These are phyloP conservation scores for Taiozyma sp. DNA, from an alignment of 1,139 yeast species.

Conservation along the genomic window DNA sequence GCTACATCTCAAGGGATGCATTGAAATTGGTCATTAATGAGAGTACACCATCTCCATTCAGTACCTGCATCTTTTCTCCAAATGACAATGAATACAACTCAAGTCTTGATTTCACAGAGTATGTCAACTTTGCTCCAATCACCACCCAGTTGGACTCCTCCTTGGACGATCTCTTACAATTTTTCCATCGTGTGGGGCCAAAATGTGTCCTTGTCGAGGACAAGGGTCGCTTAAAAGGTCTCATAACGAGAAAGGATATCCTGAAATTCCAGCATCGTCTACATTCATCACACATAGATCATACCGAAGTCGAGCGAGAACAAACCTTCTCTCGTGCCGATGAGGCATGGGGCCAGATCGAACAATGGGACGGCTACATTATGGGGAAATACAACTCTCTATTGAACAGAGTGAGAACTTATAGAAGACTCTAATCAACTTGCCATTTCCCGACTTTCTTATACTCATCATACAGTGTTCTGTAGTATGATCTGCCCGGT, in stretches of 20 bases:
- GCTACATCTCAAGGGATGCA: constrained; percentile 18
- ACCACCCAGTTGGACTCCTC: constrained; percentile 50
- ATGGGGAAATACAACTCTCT: not conserved
- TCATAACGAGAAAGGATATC: constrained; percentile 66
- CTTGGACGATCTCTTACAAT: constrained; percentile 57
- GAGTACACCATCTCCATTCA: not conserved
- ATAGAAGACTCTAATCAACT: constrained; percentile 8
- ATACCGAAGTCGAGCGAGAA: constrained; percentile 6
- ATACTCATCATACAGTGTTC: constrained; percentile 64
- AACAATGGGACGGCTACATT: not conserved
- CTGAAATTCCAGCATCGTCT: constrained; percentile 37
- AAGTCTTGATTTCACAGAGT: constrained; percentile 34
- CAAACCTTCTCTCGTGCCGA: constrained; percentile 12
- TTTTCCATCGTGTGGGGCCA: constrained; percentile 81
- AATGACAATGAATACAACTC: constrained; percentile 15
- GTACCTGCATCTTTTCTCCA: constrained; percentile 1
- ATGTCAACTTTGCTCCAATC: constrained; percentile 57
- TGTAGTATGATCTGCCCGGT: constrained; percentile 65
- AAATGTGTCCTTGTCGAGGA: constrained; percentile 61
- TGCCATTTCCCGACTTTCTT: constrained; percentile 78
- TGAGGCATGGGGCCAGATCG: constrained; percentile 12
- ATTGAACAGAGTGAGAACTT: not conserved
- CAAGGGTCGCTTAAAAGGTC: constrained; percentile 47
- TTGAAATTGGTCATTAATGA: constrained; percentile 6
- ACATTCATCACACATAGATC: constrained; percentile 10